Evolutionary conservation across 495 filamentous ascomycete species (phyloP), one percentile per base, ranked within the genome.

Genomic region (Clohesyomyces aquaticus): DNA sequence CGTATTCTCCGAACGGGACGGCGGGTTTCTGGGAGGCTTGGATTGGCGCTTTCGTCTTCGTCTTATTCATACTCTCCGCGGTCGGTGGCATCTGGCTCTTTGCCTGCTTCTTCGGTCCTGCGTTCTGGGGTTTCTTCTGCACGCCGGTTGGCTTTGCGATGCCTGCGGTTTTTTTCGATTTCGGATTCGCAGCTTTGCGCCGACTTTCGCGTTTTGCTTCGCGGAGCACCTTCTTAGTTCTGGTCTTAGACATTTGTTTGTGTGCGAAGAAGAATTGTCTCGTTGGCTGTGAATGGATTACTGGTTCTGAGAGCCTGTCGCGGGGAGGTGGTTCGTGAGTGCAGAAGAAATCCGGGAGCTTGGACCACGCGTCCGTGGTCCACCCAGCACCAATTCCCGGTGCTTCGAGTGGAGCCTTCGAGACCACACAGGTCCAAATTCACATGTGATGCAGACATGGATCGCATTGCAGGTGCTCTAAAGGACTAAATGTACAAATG

Each of bases 1-100:
- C 85, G 52, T 77, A 73, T 22, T 82, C 80, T 21, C 78, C 73
- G 77, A 95, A 96, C n/a, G 91, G 93, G 83, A 56, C 50, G 8
- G 3, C 19, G 43, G 41, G 58, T 50, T 56, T 55, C 14, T 38
- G 10, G 21, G 48, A 3, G 38, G 19, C 16, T 9, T 35, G n/a
- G 55, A n/a, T 38, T 45, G 32, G 16, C 32, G 38, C 35, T 42
- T 26, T n/a, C 25, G 23, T 21, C 8, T 59, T 32, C 3, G 26
- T 4, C 49, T 49, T 46, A n/a, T n/a, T n/a, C n/a, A n/a, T n/a
- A n/a, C n/a, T n/a, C n/a, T n/a, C n/a, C n/a, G n/a, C n/a, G n/a
- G n/a, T n/a, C n/a, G n/a, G n/a, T n/a, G n/a, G n/a, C n/a, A n/a
- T n/a, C n/a, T n/a, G n/a, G n/a, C n/a, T n/a, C n/a, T n/a, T n/a